phyloP scores from a whole-genome alignment of 805 yeast genomes.

The Komagataella populi region DNA sequence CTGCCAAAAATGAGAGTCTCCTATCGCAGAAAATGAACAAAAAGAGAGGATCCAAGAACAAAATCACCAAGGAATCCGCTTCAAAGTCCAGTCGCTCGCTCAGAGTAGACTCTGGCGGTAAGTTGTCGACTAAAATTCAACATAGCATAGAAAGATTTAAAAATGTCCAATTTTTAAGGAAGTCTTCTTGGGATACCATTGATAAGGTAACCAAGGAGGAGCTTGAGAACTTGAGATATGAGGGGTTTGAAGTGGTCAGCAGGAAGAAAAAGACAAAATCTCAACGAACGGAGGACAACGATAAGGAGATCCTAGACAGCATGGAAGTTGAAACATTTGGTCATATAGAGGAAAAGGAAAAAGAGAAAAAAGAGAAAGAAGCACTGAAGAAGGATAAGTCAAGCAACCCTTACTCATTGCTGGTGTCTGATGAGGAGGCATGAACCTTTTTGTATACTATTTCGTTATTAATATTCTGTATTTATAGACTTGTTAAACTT shows the following conservation, averaged over 20 bases:
- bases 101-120: slow-evolving; percentile 18
- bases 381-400: neutral
- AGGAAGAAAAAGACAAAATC: neutral
- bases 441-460: neutral
- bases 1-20: neutral
- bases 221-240: slow-evolving; percentile 30
- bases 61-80: neutral
- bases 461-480: neutral
- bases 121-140: slow-evolving; percentile 45
- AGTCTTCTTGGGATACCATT: slow-evolving; percentile 61
- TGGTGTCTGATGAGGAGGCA: neutral
- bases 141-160: slow-evolving; percentile 53
- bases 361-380: neutral
- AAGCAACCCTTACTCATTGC: neutral
- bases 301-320: neutral
- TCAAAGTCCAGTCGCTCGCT: neutral
- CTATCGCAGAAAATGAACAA: slow-evolving; percentile 1
- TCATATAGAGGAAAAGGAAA: neutral
- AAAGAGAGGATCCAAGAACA: neutral
- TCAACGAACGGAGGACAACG: neutral
- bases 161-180: slow-evolving; percentile 47
- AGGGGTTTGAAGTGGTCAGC: slow-evolving; percentile 21
- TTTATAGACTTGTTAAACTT: neutral
- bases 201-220: slow-evolving; percentile 31
- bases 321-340: neutral